Conservation (phyloP, 2,329 filamentous ascomycete genomes). For the Emmonsiellopsis sp. region DNA sequence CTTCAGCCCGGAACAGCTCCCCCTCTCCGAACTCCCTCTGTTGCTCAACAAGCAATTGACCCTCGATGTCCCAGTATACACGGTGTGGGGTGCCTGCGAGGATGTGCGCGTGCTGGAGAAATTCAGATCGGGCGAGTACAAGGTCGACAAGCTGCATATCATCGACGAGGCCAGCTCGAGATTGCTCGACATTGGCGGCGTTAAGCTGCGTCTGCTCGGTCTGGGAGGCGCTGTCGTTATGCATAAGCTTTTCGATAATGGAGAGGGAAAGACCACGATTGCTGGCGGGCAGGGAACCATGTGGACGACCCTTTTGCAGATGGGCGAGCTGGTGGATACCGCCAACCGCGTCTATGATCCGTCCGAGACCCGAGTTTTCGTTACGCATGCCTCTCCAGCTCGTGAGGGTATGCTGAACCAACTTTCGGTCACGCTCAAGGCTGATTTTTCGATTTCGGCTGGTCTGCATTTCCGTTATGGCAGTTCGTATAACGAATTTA, state of each 20-base stretch:
- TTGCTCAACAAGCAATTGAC: constrained; percentile 83
- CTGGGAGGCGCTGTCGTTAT: constrained; percentile 95
- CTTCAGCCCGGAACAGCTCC: constrained; percentile 70
- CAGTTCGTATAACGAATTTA: constrained; percentile 99
- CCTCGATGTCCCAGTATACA: constrained; percentile 94
- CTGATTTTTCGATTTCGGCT: constrained; percentile 95
- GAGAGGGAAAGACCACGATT: constrained; percentile 94
- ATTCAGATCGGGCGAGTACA: constrained; percentile 95
- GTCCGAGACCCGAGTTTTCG: constrained; percentile 90
- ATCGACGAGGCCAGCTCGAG: constrained; percentile 97
- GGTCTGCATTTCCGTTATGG: constrained; percentile 97
- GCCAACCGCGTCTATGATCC: constrained; percentile 97
- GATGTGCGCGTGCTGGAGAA: constrained; percentile 96
- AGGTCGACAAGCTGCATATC: constrained; percentile 93
- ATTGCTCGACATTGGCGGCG: constrained; percentile 85
- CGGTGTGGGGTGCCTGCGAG: constrained; percentile 97
- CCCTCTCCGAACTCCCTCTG: constrained; percentile 82
- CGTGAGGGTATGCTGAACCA: constrained; percentile 96
- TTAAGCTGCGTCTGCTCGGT: constrained; percentile 88
- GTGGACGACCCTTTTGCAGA: constrained; percentile 97
- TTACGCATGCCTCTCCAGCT: constrained; percentile 93
- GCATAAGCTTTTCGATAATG: constrained; percentile 99
- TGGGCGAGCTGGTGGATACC: constrained; percentile 96
- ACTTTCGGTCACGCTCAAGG: constrained; percentile 92
- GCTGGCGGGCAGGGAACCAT: constrained; percentile 97